phyloP scores from a whole-genome alignment of 768 basidiomycete species.

The Leccinum sublutescens region DNA sequence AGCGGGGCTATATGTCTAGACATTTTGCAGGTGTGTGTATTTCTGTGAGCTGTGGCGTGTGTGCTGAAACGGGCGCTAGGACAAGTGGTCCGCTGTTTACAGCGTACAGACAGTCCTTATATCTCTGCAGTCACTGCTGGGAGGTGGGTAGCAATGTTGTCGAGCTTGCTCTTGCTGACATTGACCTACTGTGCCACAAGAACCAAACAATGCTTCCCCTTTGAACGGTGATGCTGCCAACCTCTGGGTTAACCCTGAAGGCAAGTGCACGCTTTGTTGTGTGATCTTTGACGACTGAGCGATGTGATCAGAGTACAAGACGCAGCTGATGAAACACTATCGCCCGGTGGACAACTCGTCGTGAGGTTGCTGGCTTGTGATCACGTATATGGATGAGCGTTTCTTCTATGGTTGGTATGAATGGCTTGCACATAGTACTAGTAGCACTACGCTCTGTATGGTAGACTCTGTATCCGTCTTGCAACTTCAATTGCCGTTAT shows the following conservation, averaged over 20 bases:
- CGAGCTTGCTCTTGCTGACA: background rate
- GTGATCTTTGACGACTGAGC: background rate
- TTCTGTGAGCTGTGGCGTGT: background rate
- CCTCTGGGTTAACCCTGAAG: constrained; percentile 72
- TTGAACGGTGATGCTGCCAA: constrained; percentile 84
- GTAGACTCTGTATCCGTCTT: background rate
- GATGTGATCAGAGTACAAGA: constrained; percentile 59
- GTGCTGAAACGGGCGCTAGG: constrained; percentile 41
- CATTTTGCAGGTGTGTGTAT: constrained; percentile 69
- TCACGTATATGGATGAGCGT: constrained; percentile 1
- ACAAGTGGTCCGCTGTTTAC: constrained; percentile 93
- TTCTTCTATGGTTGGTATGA: constrained; percentile 1
- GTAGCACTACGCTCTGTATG: background rate
- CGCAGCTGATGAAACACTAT: constrained; percentile 70
- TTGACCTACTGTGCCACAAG: constrained; percentile 36
- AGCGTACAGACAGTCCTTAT: constrained; percentile 88
- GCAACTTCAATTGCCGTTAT: background rate
- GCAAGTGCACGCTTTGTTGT: constrained; percentile 34
- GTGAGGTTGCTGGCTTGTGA: constrained; percentile 17
- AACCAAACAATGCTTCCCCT: constrained; percentile 92
- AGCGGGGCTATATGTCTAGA: constrained; percentile 82
- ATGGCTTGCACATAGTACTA: background rate
- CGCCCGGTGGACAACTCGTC: constrained; percentile 47
- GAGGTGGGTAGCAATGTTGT: constrained; percentile 52
- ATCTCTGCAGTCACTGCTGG: constrained; percentile 83